These are phyloP conservation scores for Thelonectria olida DNA, from an alignment of 2,329 filamentous ascomycete genomes.

Conservation along the genomic window DNA sequence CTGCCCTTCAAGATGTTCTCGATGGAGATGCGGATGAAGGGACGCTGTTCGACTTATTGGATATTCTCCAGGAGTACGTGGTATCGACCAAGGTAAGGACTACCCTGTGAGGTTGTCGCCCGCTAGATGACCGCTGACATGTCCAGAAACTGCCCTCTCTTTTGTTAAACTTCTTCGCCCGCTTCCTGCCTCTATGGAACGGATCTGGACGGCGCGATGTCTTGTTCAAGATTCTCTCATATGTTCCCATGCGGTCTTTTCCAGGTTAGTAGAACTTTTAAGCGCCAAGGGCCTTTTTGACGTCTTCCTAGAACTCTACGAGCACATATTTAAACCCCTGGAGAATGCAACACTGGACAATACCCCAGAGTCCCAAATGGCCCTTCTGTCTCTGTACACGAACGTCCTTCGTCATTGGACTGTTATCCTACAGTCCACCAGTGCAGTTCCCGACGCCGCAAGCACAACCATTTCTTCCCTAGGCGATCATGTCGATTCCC, in stretches of 20 bases:
- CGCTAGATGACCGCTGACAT: slow-evolving; percentile 20
- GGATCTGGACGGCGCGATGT: slow-evolving; percentile 62
- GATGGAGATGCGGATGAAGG: slow-evolving; percentile 59
- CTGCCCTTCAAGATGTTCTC: slow-evolving; percentile 64
- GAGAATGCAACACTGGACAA: slow-evolving; percentile 62
- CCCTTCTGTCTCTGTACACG: slow-evolving; percentile 74
- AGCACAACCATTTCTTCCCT: slow-evolving; percentile 52
- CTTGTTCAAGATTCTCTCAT: slow-evolving; percentile 68
- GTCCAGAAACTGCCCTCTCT: slow-evolving; percentile 57
- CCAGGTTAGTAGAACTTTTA: slow-evolving; percentile 53
- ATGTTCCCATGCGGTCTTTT: slow-evolving; percentile 65
- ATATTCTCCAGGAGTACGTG: slow-evolving; percentile 65
- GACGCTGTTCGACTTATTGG: slow-evolving; percentile 63
- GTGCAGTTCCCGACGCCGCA: slow-evolving; percentile 47
- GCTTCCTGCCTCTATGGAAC: slow-evolving; percentile 70
- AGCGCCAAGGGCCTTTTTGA: slow-evolving; percentile 30
- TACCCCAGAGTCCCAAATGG: slow-evolving; percentile 61
- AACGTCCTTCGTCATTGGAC: slow-evolving; percentile 71
- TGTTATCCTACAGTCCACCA: slow-evolving; percentile 52
- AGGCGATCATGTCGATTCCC: slow-evolving; percentile 59
- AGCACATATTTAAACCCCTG: slow-evolving; percentile 58
- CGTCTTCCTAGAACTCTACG: slow-evolving; percentile 56
- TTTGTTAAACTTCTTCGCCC: slow-evolving; percentile 58
- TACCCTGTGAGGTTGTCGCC: neutral
- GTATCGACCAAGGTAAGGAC: slow-evolving; percentile 61